Evolutionary conservation across 805 yeast genomes (phyloP), one percentile per base, ranked within the genome.

Genomic region (Nakazawaea anatomiae): DNA sequence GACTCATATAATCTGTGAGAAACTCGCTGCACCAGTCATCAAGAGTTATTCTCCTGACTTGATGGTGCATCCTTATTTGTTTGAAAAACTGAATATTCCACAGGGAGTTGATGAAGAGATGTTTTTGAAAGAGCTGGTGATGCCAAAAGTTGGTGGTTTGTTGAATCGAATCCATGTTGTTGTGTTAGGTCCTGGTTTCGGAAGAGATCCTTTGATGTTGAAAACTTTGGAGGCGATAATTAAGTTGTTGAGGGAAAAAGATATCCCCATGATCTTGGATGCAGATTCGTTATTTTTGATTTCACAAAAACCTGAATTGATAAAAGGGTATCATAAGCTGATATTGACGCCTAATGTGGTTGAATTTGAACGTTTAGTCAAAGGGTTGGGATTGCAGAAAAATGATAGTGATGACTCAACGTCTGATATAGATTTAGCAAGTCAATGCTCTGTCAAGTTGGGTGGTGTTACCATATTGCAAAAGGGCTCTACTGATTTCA

Each of bases 1-100:
- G 70, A 79, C 92, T 38, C 98, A 92, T 66, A 76, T 92, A 8
- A 75, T 94, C n/a, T 94, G 98, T 69, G 96, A 89, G 57, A 66
- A 70, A 47, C 68, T 71, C 32, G 97, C 97, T 0, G 91, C 88
- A 0, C 69, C 85, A 0, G 84, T 89, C 6, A 89, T 92, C 61
- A 92, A 92, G 67, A 69, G 84, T 31, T 94, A 94, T 67, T 80
- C 95, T 6, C 98, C 99, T 0, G 90, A 92, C 62, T 69, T 92
- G 46, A 94, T 92, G 97, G 96, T 94, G 1, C 98, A 94, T 70
- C 98, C 98, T 0, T 89, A 89, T 63, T 63, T 91, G 56, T 74
- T 69, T 51, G 90, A 82, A 58, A 51, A 25, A 49, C 57, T 30
- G 56, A 62, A 28, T 25, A 44, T 52, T 8, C 50, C 55, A 14